Base-by-base conservation (phyloP, 768 basidiomycete genomes). In the Coprinopsis cinerea region DNA sequence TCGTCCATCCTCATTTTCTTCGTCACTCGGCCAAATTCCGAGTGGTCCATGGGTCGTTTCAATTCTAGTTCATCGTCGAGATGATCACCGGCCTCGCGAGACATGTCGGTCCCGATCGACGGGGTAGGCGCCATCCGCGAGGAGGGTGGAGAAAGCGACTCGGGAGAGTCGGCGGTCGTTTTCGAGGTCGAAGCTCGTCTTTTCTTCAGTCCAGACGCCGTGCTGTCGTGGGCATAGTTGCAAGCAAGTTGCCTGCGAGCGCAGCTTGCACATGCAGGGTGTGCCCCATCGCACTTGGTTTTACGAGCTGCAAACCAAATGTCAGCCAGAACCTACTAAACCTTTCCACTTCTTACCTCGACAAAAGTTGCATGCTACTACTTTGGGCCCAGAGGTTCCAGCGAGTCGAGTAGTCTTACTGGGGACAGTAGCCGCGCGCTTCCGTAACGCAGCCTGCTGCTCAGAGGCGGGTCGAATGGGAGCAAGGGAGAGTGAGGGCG, bases 361-460 rank as follows among this genome's bases (percentile, higher is more conserved):
- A 67, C 89, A 92, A 62, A 88, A 88, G 66, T 91, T 89, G 67
- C 89, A 92, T 14, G 89, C 89, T 20, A 92, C 88, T 11, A 90
- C 85, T 61, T 91, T 91, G 40, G 88, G 86, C 10, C 88, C 88
- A 44, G 85, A 85, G 51, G 74, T 82, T 28, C 80, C 79, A 43
- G 73, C 66, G 58, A 76, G 74, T 54, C 82, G 79, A 47, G 69
- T 72, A 51, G 67, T 77, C 59, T 82, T 83, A 34, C 77, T 82
- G 40, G 81, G 81, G 11, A 85, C 75, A 6, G 85, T 84, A 6
- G 83, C 77, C 13, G 84, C 77, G 43, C 87, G 80, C 61, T 81
- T 82, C 58, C 87, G 71, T 64, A 81, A 81, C 23, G 79, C 78
- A 47, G 82, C 78, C 62, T 83, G 81, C 57, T 80, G 76, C 53